Evolutionary conservation across 345 rosid genomes (phyloP), one percentile per base, ranked within the genome.

Genomic region (Bretschneidera sinensis): DNA sequence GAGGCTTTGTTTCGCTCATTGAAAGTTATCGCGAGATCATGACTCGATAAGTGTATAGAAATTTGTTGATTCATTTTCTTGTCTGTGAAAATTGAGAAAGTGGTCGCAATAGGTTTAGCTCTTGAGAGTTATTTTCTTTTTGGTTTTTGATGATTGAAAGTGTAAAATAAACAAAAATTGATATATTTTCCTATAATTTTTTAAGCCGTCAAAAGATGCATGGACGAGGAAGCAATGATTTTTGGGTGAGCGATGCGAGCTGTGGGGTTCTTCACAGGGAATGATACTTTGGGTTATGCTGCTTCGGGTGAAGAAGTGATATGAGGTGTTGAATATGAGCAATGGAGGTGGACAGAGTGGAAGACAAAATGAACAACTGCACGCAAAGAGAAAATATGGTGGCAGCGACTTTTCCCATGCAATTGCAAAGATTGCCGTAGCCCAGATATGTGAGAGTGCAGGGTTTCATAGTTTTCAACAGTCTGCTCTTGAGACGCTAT

Each of bases 381-480:
- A 61, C 0, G 33, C 55, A 2, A 79, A 65, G 64, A 73, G 83
- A 65, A 82, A 87, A 55, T 74, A 64, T 3, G 62, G 69, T 9
- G 71, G 71, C 6, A 80, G 79, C 65, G 83, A 82, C 35, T 94
- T 84, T 51, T 55, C 86, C 0, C 75, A 43, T 17, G 80, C 85
- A 17, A 34, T 83, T 24, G 83, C 85, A 1, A 84, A 72, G 74
- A 73, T 90, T 76, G 89, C 87, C 10, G 80, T 84, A 28, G 89
- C 91, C 0, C 95, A 90, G 68, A 76, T 90, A 61, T 90, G 92
- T 60, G 89, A 86, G 75, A 66, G 71, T 59, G 66, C 70, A 39
- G 95, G 99, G 55, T 87, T 87, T 82, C 83, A 69, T 71, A 55
- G 79, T 59, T 84, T 84, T 75, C 97, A 90, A 72, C 87, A 76